phyloP scores from a whole-genome alignment of 2,329 filamentous ascomycete species.

The Thielaviopsis punctulata region DNA sequence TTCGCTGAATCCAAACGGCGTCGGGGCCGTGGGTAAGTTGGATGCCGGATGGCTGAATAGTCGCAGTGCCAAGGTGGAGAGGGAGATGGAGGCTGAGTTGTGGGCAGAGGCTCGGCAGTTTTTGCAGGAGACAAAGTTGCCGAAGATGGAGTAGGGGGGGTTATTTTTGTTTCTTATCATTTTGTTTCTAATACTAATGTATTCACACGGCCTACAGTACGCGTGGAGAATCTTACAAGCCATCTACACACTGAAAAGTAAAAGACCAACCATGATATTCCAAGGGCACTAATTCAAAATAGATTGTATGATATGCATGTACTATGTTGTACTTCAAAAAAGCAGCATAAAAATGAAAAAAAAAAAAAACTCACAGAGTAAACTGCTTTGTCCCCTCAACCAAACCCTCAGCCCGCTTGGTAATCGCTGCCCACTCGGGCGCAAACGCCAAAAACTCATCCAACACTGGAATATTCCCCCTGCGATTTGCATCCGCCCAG shows the following conservation, averaged over 20 bases:
- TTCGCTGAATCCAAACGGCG: constrained; percentile 35
- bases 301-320: neutral
- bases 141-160: neutral
- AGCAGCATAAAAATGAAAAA: neutral
- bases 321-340: too few species aligned
- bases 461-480: constrained; percentile 59
- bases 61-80: constrained; percentile 61
- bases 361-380: constrained; percentile 24
- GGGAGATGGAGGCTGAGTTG: constrained; percentile 69
- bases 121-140: constrained; percentile 19
- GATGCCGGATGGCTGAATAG: constrained; percentile 87
- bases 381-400: constrained; percentile 66
- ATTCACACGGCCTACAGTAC: neutral
- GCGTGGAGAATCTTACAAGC: too few species aligned
- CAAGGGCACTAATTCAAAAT: neutral
- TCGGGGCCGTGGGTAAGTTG: constrained; percentile 40
- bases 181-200: neutral
- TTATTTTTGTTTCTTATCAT: neutral
- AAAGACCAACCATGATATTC: neutral
- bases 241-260: neutral
- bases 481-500: constrained; percentile 71
- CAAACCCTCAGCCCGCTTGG: constrained; percentile 60
- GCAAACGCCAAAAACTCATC: constrained; percentile 62
- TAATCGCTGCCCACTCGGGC: constrained; percentile 63
- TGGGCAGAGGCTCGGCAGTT: constrained; percentile 34